These are phyloP conservation scores for Dalechampia spathulata DNA, from an alignment of 441 rosid species.

Conservation along the genomic window DNA sequence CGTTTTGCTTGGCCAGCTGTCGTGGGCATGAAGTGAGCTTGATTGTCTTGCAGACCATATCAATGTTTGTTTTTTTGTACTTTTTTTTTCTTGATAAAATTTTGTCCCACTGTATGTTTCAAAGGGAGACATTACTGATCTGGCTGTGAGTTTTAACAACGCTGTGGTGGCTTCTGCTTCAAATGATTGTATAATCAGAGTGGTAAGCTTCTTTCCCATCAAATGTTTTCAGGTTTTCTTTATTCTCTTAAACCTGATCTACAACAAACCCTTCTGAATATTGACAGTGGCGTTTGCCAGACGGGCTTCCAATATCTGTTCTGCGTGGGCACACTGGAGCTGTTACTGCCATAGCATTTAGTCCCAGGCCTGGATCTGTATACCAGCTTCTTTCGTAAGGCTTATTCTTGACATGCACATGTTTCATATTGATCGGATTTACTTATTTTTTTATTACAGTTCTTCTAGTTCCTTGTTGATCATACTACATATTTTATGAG, in stretches of 20 bases:
- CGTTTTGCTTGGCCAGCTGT: slow-evolving; percentile 98
- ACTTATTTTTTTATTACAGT: too few relatives aligned
- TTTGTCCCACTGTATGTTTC: slow-evolving; percentile 23
- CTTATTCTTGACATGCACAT: slow-evolving; percentile 16
- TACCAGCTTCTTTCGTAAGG: slow-evolving; percentile 98
- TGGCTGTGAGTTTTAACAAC: slow-evolving; percentile 98
- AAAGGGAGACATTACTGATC: slow-evolving; percentile 99
- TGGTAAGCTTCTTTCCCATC: slow-evolving; percentile 51
- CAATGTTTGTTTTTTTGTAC: slow-evolving; percentile 7
- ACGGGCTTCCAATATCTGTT: slow-evolving; percentile 92
- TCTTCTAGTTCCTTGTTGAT: background rate
- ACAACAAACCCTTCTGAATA: slow-evolving; percentile 23
- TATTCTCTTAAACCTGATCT: slow-evolving; percentile 8
- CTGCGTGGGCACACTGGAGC: slow-evolving; percentile 94
- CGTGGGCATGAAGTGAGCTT: slow-evolving; percentile 98
- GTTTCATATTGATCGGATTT: background rate
- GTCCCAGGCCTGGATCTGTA: slow-evolving; percentile 84
- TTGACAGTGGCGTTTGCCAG: slow-evolving; percentile 97
- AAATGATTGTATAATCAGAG: slow-evolving; percentile 91
- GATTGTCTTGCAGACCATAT: slow-evolving; percentile 19
- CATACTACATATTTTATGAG: too few relatives aligned
- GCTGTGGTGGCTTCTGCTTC: slow-evolving; percentile 93
- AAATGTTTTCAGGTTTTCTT: slow-evolving; percentile 4
- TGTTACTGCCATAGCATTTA: slow-evolving; percentile 96
- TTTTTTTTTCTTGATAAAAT: slow-evolving; percentile 14